Evolutionary conservation across 139 green algal species (phyloP).

Genomic region (Micromonas commoda): DNA sequence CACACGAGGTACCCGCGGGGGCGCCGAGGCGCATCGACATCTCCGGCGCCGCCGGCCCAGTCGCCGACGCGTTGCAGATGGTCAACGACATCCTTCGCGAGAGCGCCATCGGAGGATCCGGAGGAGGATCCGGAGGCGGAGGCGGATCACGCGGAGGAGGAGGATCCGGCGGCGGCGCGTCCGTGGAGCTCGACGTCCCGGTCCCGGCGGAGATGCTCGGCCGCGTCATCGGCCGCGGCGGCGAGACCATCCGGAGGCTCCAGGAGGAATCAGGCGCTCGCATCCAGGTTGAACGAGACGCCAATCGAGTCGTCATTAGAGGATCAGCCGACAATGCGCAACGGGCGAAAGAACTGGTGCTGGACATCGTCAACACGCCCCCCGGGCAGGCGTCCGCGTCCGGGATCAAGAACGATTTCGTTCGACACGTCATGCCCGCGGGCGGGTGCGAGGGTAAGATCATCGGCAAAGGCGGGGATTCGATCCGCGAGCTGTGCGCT

Average conservation of each 20-base stretch:
- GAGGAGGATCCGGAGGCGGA: neutral
- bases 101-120: neutral
- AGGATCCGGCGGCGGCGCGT: neutral
- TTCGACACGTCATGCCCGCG: neutral
- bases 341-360: neutral
- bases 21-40: neutral
- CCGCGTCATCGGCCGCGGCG: constrained; percentile 18
- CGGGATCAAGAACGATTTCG: neutral
- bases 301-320: neutral
- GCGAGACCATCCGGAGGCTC: constrained; percentile 15
- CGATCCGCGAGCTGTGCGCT: neutral
- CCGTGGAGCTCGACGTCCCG: neutral
- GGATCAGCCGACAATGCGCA: neutral
- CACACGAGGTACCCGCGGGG: neutral
- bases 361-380: neutral
- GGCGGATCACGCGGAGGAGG: neutral
- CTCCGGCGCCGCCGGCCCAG: neutral
- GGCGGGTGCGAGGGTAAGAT: constrained; percentile 1
- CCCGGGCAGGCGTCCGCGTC: neutral
- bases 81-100: neutral
- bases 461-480: constrained; percentile 11
- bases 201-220: constrained; percentile 5
- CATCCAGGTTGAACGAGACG: constrained; percentile 10
- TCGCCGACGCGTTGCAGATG: neutral
- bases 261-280: constrained; percentile 9